Percentiles rank a stretch among this genome's conserved stretches.
phyloP scores from a whole-genome alignment of 495 filamentous ascomycete species.

The Parachaetomium inaequale region DNA sequence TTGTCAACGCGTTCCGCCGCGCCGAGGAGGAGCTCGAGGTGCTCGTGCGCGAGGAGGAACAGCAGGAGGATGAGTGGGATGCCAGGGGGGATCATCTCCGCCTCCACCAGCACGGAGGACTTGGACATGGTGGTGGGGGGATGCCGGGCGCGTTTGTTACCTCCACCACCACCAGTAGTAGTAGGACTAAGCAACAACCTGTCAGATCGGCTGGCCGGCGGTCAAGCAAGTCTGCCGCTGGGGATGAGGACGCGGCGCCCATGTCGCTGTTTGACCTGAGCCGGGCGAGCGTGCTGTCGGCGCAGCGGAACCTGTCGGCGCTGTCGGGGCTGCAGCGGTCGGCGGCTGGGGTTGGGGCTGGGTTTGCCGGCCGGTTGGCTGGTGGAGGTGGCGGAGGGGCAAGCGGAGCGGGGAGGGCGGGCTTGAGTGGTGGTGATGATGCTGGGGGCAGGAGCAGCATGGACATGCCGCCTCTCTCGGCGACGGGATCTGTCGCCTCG shows the following conservation, averaged over 20 bases:
- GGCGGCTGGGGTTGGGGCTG: conserved; percentile 11
- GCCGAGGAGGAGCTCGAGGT: conserved; percentile 81
- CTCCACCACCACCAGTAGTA: conserved; percentile 17
- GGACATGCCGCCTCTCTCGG: conserved; percentile 12
- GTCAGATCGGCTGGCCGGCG: too few species aligned
- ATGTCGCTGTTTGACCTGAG: conserved; percentile 95
- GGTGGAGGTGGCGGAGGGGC: background rate
- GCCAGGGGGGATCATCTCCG: conserved; percentile 50
- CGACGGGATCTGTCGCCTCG: background rate
- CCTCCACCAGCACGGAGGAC: too few species aligned
- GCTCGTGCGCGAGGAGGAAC: conserved; percentile 65
- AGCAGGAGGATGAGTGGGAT: conserved; percentile 72
- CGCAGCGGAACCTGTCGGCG: conserved; percentile 52
- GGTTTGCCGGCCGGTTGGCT: background rate
- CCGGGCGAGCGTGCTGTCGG: conserved; percentile 69
- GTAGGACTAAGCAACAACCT: too few species aligned
- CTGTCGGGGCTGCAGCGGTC: conserved; percentile 43
- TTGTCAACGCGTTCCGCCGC: conserved; percentile 76
- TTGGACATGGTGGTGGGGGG: conserved; percentile 22
- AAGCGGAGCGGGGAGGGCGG: background rate
- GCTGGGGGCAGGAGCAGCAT: conserved; percentile 18
- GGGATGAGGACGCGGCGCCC: conserved; percentile 67
- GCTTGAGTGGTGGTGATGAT: background rate
- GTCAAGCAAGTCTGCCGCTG: conserved; percentile 7
- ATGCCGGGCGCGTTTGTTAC: conserved; percentile 63